Evolutionary conservation across 495 filamentous ascomycete genomes (phyloP), one percentile per base, ranked within the genome.

Genomic region (Podospora australis): DNA sequence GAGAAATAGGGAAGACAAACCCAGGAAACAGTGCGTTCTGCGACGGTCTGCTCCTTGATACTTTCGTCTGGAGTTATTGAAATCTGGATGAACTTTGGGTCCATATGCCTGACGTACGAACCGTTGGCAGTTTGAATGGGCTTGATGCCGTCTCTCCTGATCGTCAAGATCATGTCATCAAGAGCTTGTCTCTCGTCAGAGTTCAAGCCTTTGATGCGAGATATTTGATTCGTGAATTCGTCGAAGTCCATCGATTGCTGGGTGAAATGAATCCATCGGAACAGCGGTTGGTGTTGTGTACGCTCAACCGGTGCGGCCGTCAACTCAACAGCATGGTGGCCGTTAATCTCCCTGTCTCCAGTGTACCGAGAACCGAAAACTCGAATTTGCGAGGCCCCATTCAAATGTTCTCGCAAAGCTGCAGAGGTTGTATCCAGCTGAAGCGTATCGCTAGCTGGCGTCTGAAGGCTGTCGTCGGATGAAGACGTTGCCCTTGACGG

Each of bases 1-100:
- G 48, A 52, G 52, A 71, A 70, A 40, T 68, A 69, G 3, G 68
- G 68, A 19, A 69, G 52, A 21, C 63, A 69, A 22, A 69, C 26
- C 64, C 62, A 69, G 14, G 57, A 59, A 0, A 68, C 41, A 9
- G 54, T 49, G 20, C 52, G 58, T 9, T 55, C 34, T 14, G 48
- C 40, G 2, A 29, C 20, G 23, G 39, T 55, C 20, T 56, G 47
- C 8, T 23, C 48, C 26, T 62, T 54, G 13, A 46, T 30, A 24
- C 45, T 48, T 17, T 44, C 47, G 47, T 63, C 56, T 13, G 43
- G 41, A 1, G 58, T 41, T 10, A 68, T 49, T 4, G 48, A 19
- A 1, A 63, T 48, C 2, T 63, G 57, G 14, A 66, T 39, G 34
- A 49, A 55, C 3, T 29, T 53, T n/a, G 65, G 66, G 19, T 59